Evolutionary conservation across 768 basidiomycete species (phyloP), one percentile per base, ranked within the genome.

Genomic region (Leucosporidium scottii): DNA sequence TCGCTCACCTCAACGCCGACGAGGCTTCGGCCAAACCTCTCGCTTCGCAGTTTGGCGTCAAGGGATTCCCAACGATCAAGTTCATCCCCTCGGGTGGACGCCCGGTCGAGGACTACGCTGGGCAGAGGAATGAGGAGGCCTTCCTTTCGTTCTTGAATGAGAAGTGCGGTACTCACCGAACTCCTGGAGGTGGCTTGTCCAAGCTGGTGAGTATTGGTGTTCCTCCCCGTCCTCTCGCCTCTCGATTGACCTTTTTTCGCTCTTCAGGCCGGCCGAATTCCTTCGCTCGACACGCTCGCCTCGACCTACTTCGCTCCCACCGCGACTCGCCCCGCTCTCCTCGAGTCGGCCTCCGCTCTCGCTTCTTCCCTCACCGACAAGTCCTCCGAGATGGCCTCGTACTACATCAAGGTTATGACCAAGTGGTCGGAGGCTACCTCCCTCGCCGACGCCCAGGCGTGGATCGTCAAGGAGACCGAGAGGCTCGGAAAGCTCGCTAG

Each of bases 1-100:
- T 99, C 64, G 93, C 91, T 34, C 91, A 94, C 78, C 79, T 97
- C 67, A 87, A 98, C 78, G 92, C 88, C 27, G 92, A 98, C 77
- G 88, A 89, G 49, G 82, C 85, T 68, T 82, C 82, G 77, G 94
- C 96, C 82, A 83, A 83, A 73, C 84, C 82, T 27, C 78, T 96
- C 61, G 85, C 87, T 13, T 70, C 77, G 48, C 84, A 85, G 76
- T 93, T 93, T 75, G 88, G 82, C 8, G 84, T 99, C 65, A 75
- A 78, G 25, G 85, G 87, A 67, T 99, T 86, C 85, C 96, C 96
- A 0, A 98, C 93, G 25, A 85, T 99, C 82, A 93, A 91, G 57
- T 59, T 59, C 57, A 36, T 59, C 36, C 83, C 89, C 71, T 87
- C 86, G 64, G 79, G 78, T 51, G 65, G 56, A n/a, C 44, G 49